These are phyloP conservation scores for Celoporthe dispersa DNA, from an alignment of 2,329 filamentous ascomycete genomes.

Conservation along the genomic window DNA sequence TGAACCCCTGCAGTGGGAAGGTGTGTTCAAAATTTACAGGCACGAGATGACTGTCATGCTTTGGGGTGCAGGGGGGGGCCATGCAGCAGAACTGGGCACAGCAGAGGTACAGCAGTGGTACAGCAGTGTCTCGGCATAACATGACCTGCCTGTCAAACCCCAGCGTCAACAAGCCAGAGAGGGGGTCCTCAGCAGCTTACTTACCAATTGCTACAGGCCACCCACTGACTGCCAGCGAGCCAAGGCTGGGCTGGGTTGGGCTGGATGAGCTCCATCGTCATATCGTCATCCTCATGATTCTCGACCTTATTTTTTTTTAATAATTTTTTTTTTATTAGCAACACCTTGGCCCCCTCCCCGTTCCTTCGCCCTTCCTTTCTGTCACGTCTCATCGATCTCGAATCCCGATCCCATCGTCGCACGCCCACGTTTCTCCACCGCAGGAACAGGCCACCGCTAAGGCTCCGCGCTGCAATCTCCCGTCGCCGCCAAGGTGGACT, in stretches of 20 bases:
- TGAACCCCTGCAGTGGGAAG: conserved; percentile 10
- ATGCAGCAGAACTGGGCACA: background rate
- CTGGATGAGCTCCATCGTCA: conserved; percentile 4
- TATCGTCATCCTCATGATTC: background rate
- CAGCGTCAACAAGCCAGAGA: background rate
- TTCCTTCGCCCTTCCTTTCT: conserved; percentile 13
- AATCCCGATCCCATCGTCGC: conserved; percentile 12
- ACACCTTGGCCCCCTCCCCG: background rate
- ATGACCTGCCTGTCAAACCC: background rate
- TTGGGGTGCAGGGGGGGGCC: background rate
- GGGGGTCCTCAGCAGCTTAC: background rate
- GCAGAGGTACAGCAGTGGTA: background rate
- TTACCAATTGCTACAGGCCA: background rate
- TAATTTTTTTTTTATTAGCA: conserved; percentile 8
- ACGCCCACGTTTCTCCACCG: conserved; percentile 21
- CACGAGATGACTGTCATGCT: conserved; percentile 15
- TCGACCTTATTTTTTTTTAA: background rate
- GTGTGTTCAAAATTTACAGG: conserved; percentile 23
- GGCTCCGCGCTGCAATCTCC: conserved; percentile 13
- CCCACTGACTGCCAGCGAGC: background rate
- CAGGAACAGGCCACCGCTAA: conserved; percentile 14
- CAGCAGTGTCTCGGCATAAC: background rate
- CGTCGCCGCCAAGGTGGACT: conserved; percentile 5
- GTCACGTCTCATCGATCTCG: conserved; percentile 20
- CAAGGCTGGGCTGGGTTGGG: background rate